Conservation (phyloP, 805 yeast genomes). For the Ogataea chonburiensis region DNA sequence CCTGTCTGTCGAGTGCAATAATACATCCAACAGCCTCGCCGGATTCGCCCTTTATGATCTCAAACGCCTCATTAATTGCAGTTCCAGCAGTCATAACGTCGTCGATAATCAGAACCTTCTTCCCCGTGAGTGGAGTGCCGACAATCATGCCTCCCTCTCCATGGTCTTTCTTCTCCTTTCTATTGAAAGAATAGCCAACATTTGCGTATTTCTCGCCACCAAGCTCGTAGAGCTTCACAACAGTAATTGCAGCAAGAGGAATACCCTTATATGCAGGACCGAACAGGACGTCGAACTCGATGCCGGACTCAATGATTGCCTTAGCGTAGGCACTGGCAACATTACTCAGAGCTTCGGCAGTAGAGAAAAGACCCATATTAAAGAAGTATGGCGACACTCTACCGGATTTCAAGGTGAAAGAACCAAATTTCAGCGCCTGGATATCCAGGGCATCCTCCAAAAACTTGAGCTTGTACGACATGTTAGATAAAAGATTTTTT, state of each 20-base stretch:
- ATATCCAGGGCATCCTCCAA: slow-evolving; percentile 79
- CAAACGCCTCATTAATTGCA: slow-evolving; percentile 92
- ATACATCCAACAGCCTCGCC: slow-evolving; percentile 82
- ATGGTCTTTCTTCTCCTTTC: slow-evolving; percentile 95
- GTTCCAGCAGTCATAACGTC: slow-evolving; percentile 99
- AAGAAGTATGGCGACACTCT: slow-evolving; percentile 94
- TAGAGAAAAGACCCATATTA: slow-evolving; percentile 86
- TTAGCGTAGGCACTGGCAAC: slow-evolving; percentile 87
- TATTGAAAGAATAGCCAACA: slow-evolving; percentile 88
- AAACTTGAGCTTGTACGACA: slow-evolving; percentile 43
- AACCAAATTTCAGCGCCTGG: slow-evolving; percentile 82
- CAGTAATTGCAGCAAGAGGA: slow-evolving; percentile 90
- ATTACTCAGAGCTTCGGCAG: slow-evolving; percentile 74
- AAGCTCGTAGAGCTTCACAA: slow-evolving; percentile 87
- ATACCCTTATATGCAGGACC: slow-evolving; percentile 99
- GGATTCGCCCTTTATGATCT: slow-evolving; percentile 63
- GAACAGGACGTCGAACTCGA: slow-evolving; percentile 86
- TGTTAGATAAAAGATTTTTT: slow-evolving; percentile 1
- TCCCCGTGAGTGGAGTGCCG: slow-evolving; percentile 71
- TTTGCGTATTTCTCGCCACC: slow-evolving; percentile 74
- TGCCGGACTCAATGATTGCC: slow-evolving; percentile 75
- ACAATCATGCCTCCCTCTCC: slow-evolving; percentile 98
- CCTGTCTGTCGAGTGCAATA: slow-evolving; percentile 95
- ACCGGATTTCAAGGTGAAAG: slow-evolving; percentile 88
- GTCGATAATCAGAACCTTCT: slow-evolving; percentile 82